Evolutionary conservation across 1,284 basidiomycete genomes (phyloP).

Genomic region (Heterobasidion irregulare): DNA sequence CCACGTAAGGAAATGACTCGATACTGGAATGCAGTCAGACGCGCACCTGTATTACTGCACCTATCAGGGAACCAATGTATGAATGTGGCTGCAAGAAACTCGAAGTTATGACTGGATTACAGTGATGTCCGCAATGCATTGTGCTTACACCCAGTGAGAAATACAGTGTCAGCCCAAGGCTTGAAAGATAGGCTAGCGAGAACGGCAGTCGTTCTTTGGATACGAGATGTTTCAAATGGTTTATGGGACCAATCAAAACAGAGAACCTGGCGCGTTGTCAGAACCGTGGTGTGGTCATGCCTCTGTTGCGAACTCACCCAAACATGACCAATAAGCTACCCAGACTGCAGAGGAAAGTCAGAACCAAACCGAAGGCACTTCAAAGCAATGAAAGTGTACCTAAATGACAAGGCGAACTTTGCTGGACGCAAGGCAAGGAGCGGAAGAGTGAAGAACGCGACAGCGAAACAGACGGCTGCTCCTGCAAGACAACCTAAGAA

Average conservation of each 20-base stretch:
- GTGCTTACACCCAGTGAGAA: conserved; percentile 76
- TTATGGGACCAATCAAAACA: conserved; percentile 78
- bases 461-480: conserved; percentile 90
- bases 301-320: conserved; percentile 41
- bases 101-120: conserved; percentile 1
- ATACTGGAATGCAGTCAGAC: not conserved
- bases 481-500: conserved; percentile 89
- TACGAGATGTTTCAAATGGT: conserved; percentile 84
- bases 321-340: conserved; percentile 85
- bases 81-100: conserved; percentile 53
- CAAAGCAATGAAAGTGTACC: conserved; percentile 30
- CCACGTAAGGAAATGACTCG: not conserved
- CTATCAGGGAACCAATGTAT: conserved; percentile 77
- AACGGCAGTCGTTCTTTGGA: conserved; percentile 85
- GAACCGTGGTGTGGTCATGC: not conserved
- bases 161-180: conserved; percentile 78
- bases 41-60: conserved; percentile 67
- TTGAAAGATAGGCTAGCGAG: conserved; percentile 76
- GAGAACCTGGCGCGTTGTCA: conserved; percentile 50
- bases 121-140: not conserved
- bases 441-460: conserved; percentile 89
- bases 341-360: conserved; percentile 37
- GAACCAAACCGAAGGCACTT: not conserved
- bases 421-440: conserved; percentile 76
- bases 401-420: conserved; percentile 88